These are phyloP conservation scores for Monosporascus sp. DNA, from an alignment of 2,329 filamentous ascomycete genomes.

Conservation along the genomic window DNA sequence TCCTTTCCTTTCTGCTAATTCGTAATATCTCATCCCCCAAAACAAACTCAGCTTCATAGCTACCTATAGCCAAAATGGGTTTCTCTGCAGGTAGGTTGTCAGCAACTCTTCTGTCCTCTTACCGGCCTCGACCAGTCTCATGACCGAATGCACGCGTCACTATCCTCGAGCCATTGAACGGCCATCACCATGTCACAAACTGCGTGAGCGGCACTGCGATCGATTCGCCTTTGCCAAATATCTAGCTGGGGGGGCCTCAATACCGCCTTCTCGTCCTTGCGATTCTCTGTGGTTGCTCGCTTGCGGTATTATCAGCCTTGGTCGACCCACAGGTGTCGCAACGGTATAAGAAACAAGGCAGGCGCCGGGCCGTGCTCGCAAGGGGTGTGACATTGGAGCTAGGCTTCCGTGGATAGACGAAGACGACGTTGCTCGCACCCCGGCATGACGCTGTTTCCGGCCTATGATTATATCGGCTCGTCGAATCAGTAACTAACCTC, in stretches of 20 bases:
- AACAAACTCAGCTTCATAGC: constrained; percentile 15
- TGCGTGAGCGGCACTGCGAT: constrained; percentile 4
- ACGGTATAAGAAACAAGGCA: constrained; percentile 2
- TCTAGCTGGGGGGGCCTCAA: constrained; percentile 1
- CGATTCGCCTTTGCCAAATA: not conserved
- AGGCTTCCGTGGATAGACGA: not conserved
- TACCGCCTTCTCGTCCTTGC: constrained; percentile 2
- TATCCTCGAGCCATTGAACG: constrained; percentile 21
- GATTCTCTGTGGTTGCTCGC: constrained; percentile 6
- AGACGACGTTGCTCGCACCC: not conserved
- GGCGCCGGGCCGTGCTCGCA: not conserved
- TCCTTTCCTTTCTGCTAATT: constrained; percentile 16
- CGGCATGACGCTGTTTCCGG: not conserved
- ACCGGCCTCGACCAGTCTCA: constrained; percentile 4
- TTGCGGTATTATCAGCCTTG: constrained; percentile 22
- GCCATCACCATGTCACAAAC: constrained; percentile 1
- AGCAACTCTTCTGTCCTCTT: constrained; percentile 10
- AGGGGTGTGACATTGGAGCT: not conserved
- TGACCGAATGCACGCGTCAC: constrained; percentile 11
- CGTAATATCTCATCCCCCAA: constrained; percentile 21
- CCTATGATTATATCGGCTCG: not conserved
- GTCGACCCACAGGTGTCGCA: not conserved
- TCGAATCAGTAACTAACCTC: constrained; percentile 20
- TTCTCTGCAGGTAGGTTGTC: constrained; percentile 38
- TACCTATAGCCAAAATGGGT: constrained; percentile 35